Evolutionary conservation across 129 eudicot genomes (phyloP).

Genomic region (Helichrysum umbraculigerum): DNA sequence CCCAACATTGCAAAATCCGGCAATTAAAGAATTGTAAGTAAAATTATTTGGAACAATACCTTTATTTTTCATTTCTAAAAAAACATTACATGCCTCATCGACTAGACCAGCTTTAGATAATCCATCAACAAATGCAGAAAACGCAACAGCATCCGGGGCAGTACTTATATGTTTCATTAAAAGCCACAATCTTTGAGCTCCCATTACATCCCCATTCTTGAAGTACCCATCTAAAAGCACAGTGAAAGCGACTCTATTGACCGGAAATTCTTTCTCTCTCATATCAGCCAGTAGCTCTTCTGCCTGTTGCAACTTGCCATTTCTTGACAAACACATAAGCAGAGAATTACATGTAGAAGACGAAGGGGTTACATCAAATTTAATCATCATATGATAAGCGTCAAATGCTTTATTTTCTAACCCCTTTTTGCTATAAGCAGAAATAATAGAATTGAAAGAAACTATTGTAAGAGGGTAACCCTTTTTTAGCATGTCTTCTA

Average conservation of each 20-base stretch:
- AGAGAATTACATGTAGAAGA: slow-evolving; percentile 73
- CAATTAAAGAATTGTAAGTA: slow-evolving; percentile 78
- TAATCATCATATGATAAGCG: slow-evolving; percentile 62
- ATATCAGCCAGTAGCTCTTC: slow-evolving; percentile 59
- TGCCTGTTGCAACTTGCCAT: slow-evolving; percentile 71
- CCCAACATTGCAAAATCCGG: slow-evolving; percentile 62
- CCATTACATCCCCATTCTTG: slow-evolving; percentile 54
- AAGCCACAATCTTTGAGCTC: slow-evolving; percentile 77
- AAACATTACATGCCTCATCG: slow-evolving; percentile 57
- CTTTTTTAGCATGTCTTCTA: slow-evolving; percentile 68
- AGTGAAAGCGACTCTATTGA: slow-evolving; percentile 71
- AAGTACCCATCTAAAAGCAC: slow-evolving; percentile 78
- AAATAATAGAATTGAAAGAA: slow-evolving; percentile 77
- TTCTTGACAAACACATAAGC: slow-evolving; percentile 63
- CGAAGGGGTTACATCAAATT: slow-evolving; percentile 58
- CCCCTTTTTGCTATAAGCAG: slow-evolving; percentile 72
- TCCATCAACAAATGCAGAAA: slow-evolving; percentile 78
- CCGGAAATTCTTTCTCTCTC: slow-evolving; percentile 56
- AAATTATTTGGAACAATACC: slow-evolving; percentile 78
- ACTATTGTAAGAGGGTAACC: slow-evolving; percentile 60
- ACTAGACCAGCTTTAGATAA: slow-evolving; percentile 65
- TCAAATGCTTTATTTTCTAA: slow-evolving; percentile 72
- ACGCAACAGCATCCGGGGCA: slow-evolving; percentile 82
- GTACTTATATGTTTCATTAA: slow-evolving; percentile 52
- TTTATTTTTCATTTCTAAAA: slow-evolving; percentile 59